These are phyloP conservation scores for Rubroshorea leprosula DNA, from an alignment of 345 rosid genomes.

Conservation along the genomic window DNA sequence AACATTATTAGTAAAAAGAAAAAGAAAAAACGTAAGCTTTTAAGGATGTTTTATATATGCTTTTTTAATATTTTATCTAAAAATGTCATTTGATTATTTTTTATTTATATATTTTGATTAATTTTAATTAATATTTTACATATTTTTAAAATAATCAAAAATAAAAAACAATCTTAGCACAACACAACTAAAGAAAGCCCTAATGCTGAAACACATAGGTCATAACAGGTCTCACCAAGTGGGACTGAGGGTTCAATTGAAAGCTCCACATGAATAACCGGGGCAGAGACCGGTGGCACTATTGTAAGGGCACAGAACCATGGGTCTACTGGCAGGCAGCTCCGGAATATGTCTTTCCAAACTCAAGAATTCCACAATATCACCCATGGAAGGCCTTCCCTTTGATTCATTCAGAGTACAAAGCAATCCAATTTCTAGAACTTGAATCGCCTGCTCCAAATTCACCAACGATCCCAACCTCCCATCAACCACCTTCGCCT, in stretches of 20 bases:
- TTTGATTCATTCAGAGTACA: slow-evolving; percentile 41
- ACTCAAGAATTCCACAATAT: slow-evolving; percentile 29
- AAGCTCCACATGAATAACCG: slow-evolving; percentile 33
- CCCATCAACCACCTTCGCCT: slow-evolving; percentile 29
- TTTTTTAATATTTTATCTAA: no score
- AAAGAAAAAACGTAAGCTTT: no score
- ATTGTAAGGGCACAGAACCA: slow-evolving; percentile 42
- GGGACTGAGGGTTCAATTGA: slow-evolving; percentile 33
- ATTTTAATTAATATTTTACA: no score
- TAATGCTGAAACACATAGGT: no score
- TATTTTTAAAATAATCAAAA: no score
- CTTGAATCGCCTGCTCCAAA: slow-evolving; percentile 35
- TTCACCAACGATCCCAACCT: slow-evolving; percentile 47
- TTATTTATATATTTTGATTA: no score
- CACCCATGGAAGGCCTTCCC: slow-evolving; percentile 40
- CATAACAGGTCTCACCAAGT: no score
- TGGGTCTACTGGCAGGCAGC: slow-evolving; percentile 31
- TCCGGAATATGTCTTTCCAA: slow-evolving; percentile 24
- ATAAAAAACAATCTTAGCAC: no score
- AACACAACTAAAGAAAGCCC: no score
- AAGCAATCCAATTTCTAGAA: slow-evolving; percentile 33
- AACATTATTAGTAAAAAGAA: no score
- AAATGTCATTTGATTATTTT: no score
- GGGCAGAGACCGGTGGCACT: slow-evolving; percentile 35
- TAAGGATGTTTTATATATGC: no score